Base-by-base conservation (phyloP, 169 alveolate genomes). In the Plasmodium vivax region DNA sequence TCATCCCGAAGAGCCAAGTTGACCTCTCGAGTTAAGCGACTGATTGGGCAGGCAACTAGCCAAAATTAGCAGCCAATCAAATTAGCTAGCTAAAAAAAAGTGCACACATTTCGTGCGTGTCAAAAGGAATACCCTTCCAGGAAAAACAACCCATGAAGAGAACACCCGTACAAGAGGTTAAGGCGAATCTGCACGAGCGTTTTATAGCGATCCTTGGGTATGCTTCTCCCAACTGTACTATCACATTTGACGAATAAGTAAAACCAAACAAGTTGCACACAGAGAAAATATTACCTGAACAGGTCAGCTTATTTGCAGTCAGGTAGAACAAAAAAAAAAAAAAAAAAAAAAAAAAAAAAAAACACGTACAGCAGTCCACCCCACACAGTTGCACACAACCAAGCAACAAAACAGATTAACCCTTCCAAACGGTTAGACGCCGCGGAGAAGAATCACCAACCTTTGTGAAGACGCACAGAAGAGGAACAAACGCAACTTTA, bases 1-100 rank as follows among this genome's bases (percentile, higher is more conserved):
- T 91, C 4, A 91, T 91, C 47, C 95, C 95, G 32, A 81, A 82
- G 23, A 91, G 95, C 56, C 74, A 91, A 82, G 38, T 68, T 23
- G 77, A 68, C 23, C 27, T 27, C 77, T 68, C 77, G 36, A 68
- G n/a, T 1, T 68, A 23, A 68, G 19, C 41, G 23, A 6, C 9
- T 8, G 34, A 68, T 30, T 68, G 77, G 77, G 6, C 77, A 68
- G 38, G 77, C 77, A 23, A 23, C 38, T 68, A 68, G 77, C 38
- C 77, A 27, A 68, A 23, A 68, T 68, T 23, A 23, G 14, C 0
- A 68, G 16, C 62, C 23, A 51, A 14, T 23, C 32, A 68, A 62
- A 23, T 62, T 62, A 62, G 32, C 36, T 62, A 62, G 75, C 3
- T 38, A 62, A 62, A 68, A 68, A 68, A 68, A 68, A 68, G 58